Base-by-base conservation (phyloP, 2,329 filamentous ascomycete genomes). In the Phyllosticta capitalensis region DNA sequence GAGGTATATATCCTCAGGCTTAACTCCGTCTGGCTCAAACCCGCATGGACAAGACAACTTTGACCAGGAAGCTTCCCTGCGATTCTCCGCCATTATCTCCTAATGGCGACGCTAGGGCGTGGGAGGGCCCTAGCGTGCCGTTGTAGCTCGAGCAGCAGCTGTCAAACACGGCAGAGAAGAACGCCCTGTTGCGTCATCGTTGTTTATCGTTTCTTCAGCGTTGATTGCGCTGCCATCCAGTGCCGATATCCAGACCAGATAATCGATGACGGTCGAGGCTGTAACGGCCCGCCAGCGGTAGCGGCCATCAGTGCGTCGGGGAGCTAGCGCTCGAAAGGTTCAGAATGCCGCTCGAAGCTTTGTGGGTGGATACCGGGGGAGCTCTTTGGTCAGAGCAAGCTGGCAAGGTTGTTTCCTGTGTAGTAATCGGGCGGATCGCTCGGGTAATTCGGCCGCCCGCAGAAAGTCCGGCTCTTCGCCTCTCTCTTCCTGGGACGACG, bases 11-110 rank as follows among this genome's bases (percentile, higher is more conserved):
- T n/a, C 20, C 28, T 49, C 24, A 26, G 4, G 24, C 24, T 26
- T 26, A 26, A 26, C 24, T 26, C 24, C 24, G 24, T 26, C 24
- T 26, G 24, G 24, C 24, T 26, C 24, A 3, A 26, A 26, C 24
- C 7, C 24, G 24, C 24, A 26, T 26, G 24, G 24, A 26, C 24
- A 26, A 26, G 38, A 45, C 38, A n/a, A n/a, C 38, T n/a, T n/a
- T 45, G 14, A 45, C 38, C 38, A 45, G 38, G 38, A 45, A 45
- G 38, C 38, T 45, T 45, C 38, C 14, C 4, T 45, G 38, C 20
- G 17, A 52, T 21, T 21, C 56, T 49, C 56, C 51, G 52, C 56
- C 10, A 45, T 55, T 59, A 59, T 55, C 58, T 55, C 58, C 58
- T 59, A 55, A 59, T 28, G 38, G 52, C 58, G 58, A 12, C 53